These are phyloP conservation scores for Suillus fuscotomentosus DNA, from an alignment of 768 basidiomycete genomes.

Conservation along the genomic window DNA sequence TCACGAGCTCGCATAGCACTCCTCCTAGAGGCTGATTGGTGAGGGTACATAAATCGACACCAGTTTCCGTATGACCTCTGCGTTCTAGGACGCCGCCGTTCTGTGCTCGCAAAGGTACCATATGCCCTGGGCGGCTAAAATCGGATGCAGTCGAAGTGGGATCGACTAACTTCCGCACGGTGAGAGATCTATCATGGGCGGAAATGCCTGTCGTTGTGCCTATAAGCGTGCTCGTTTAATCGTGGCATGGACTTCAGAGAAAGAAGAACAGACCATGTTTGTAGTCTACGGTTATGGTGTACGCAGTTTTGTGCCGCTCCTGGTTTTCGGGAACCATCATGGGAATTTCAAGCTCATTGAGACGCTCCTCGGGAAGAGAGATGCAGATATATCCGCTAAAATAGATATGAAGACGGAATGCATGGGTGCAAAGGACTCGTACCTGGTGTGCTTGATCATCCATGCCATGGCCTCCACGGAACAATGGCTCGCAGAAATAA, in stretches of 20 bases:
- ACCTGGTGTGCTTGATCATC: constrained; percentile 98
- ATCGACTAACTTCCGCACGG: constrained; percentile 79
- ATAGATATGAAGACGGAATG: constrained; percentile 7
- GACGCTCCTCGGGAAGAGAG: constrained; percentile 71
- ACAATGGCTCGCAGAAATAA: constrained; percentile 79
- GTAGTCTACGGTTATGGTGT: constrained; percentile 95
- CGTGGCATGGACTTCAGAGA: too few relatives aligned
- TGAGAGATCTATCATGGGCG: constrained; percentile 89
- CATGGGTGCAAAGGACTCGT: constrained; percentile 18
- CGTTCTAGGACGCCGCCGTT: constrained; percentile 84
- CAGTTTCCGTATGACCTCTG: constrained; percentile 91
- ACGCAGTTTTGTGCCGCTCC: constrained; percentile 91
- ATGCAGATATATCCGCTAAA: constrained; percentile 92
- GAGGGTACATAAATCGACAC: constrained; percentile 81
- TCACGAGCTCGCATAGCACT: constrained; percentile 92
- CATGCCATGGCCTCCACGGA: constrained; percentile 99
- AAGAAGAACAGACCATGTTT: constrained; percentile 57
- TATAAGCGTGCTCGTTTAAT: constrained; percentile 24
- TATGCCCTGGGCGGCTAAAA: constrained; percentile 91
- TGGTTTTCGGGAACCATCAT: constrained; percentile 95
- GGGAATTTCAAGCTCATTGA: constrained; percentile 77
- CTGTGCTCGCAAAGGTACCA: constrained; percentile 89
- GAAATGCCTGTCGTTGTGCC: constrained; percentile 97
- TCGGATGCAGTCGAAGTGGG: constrained; percentile 54
- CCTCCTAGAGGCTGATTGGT: constrained; percentile 64